Evolutionary conservation across 1,139 yeast genomes (phyloP).

Genomic region (Sugiyamaella novakii): DNA sequence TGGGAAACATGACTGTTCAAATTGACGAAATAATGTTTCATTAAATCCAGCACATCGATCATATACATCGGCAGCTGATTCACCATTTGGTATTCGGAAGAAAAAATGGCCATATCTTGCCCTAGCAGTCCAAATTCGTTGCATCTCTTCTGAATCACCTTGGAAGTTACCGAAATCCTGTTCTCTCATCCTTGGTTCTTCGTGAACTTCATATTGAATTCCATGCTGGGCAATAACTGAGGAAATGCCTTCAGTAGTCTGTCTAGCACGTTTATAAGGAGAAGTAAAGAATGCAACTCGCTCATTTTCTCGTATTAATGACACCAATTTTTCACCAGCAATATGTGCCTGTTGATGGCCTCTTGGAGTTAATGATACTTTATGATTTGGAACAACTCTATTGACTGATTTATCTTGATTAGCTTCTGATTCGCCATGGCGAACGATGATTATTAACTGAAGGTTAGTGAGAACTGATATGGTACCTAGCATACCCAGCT

Average conservation of each 20-base stretch:
- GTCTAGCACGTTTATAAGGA: slow-evolving; percentile 79
- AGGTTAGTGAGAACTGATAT: slow-evolving; percentile 1
- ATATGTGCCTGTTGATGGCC: slow-evolving; percentile 64
- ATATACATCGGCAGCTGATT: slow-evolving; percentile 92
- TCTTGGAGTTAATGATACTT: slow-evolving; percentile 64
- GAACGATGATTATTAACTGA: slow-evolving; percentile 70
- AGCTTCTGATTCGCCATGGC: slow-evolving; percentile 93
- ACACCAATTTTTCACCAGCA: slow-evolving; percentile 65
- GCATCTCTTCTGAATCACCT: slow-evolving; percentile 71
- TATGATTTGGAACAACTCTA: slow-evolving; percentile 73
- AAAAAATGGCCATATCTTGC: slow-evolving; percentile 91
- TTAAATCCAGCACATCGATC: slow-evolving; percentile 89
- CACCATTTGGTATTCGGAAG: slow-evolving; percentile 89
- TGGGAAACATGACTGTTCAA: slow-evolving; percentile 67
- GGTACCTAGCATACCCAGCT: slow-evolving; percentile 2
- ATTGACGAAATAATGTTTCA: slow-evolving; percentile 81
- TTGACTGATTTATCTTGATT: slow-evolving; percentile 82
- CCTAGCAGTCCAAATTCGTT: slow-evolving; percentile 73
- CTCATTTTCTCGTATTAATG: slow-evolving; percentile 55
- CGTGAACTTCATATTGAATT: slow-evolving; percentile 57
- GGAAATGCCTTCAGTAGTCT: slow-evolving; percentile 71
- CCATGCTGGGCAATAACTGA: slow-evolving; percentile 55
- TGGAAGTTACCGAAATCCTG: slow-evolving; percentile 96
- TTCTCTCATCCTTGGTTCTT: slow-evolving; percentile 89
- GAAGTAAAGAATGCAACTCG: slow-evolving; percentile 70